Base-by-base conservation (phyloP, 345 rosid genomes). In the Syzygium oleosum region DNA sequence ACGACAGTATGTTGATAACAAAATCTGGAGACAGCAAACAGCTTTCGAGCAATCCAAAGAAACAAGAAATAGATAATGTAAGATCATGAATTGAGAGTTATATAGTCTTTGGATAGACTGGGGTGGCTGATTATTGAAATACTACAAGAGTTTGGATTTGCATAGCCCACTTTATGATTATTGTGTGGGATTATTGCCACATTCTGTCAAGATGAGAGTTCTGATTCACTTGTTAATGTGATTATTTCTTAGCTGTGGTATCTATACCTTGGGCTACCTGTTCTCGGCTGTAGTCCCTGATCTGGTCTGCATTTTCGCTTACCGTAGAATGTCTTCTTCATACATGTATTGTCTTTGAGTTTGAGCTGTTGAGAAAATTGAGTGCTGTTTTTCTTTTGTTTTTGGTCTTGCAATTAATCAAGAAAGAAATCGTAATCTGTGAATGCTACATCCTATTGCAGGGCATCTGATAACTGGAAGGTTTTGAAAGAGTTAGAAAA, bases 391-490 rank as follows among this genome's bases (percentile, higher is more conserved):
- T 34, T 34, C 43, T 68, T 25, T 19, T 68, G 0, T 34, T 34
- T 68, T 41, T 34, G 80, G 38, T 68, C 49, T 34, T 68, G 46
- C 80, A 17, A 9, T 68, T 34, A 68, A 68, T 34, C 0, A 0
- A 68, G 80, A 14, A 34, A 68, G 46, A 34, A 34, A 68, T 34
- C 2, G 2, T 68, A 68, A 19, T 68, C 7, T 68, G 80, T 19
- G 46, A 68, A 34, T 68, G 25, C 73, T 31, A 31, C 25, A 43
- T 38, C 51, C 17, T 54, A 11, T 49, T 51, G 3, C 91, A 97
- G 99, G 95, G 97, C 98, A 84, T 91, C 92, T 88, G 92, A 92
- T 86, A 97, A 97, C 88, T 97, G 99, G 98, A 95, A 93, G 90
- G 93, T 95, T 84, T 88, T 97, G 92, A 94, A 96, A 93, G 98